Conservation (phyloP, 1,139 yeast genomes). For the Barnettozyma hawaiiensis region DNA sequence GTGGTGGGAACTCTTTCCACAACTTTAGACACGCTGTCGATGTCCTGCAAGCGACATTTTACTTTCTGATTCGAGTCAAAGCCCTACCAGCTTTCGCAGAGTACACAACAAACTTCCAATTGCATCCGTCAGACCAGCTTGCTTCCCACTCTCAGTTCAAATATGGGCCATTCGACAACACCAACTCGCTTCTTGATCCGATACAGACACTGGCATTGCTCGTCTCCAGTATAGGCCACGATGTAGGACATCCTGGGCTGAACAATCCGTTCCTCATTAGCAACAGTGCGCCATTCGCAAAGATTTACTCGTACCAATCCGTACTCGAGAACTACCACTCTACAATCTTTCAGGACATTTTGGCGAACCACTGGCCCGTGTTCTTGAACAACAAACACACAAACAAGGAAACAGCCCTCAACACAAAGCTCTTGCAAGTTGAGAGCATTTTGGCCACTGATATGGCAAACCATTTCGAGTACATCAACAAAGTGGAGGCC, state of each 20-base stretch:
- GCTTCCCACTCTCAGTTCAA: not conserved
- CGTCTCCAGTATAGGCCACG: conserved; percentile 90
- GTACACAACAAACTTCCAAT: conserved; percentile 14
- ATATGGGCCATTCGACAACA: conserved; percentile 5
- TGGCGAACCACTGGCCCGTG: conserved; percentile 60
- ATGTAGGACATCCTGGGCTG: conserved; percentile 93
- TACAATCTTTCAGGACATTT: conserved; percentile 59
- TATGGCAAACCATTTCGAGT: conserved; percentile 85
- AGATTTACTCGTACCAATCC: conserved; percentile 56
- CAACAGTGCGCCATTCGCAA: conserved; percentile 61
- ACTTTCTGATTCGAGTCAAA: conserved; percentile 46
- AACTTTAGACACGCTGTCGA: conserved; percentile 95
- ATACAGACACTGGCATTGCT: conserved; percentile 54
- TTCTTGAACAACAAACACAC: conserved; percentile 29
- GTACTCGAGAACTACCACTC: conserved; percentile 82
- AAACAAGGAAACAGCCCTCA: conserved; percentile 10
- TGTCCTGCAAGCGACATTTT: conserved; percentile 85
- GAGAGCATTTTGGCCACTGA: conserved; percentile 75
- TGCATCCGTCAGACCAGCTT: conserved; percentile 16
- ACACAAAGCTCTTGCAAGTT: conserved; percentile 34
- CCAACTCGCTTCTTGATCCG: conserved; percentile 33
- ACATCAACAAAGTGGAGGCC: conserved; percentile 44
- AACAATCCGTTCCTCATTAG: conserved; percentile 69
- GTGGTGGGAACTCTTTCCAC: conserved; percentile 84
- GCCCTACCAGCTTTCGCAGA: conserved; percentile 28